Evolutionary conservation across 768 basidiomycete species (phyloP).

Genomic region (Tubosaeta sp.): DNA sequence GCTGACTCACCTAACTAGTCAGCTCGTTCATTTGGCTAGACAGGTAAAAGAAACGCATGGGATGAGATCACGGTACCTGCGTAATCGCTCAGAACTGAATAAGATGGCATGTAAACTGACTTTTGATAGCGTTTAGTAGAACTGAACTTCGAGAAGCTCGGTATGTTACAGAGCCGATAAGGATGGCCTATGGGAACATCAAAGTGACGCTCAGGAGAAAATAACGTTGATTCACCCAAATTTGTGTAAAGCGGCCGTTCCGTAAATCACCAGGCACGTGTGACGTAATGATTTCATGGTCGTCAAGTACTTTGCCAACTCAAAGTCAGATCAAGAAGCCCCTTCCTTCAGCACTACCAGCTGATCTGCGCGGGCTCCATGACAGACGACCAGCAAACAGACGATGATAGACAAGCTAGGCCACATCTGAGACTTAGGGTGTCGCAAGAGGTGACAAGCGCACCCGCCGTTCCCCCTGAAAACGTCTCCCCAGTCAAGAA

Average conservation of each 20-base stretch:
- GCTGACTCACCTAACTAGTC: background rate
- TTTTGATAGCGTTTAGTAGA: too few relatives aligned
- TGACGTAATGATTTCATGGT: background rate
- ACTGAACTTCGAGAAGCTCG: too few relatives aligned
- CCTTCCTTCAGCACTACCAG: background rate
- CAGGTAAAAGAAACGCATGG: too few relatives aligned
- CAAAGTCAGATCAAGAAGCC: background rate
- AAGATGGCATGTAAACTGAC: too few relatives aligned
- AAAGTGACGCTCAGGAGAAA: background rate
- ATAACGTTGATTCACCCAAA: background rate
- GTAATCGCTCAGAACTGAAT: too few relatives aligned
- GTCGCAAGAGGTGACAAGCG: background rate
- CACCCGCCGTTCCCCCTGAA: background rate
- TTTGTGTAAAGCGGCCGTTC: background rate
- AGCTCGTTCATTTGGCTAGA: too few relatives aligned
- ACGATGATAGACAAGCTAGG: background rate
- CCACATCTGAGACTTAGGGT: constrained; percentile 10
- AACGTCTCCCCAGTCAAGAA: background rate
- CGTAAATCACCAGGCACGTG: background rate
- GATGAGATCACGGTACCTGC: too few relatives aligned
- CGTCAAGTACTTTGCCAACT: too few relatives aligned
- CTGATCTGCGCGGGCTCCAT: constrained; percentile 2
- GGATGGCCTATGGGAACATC: too few relatives aligned
- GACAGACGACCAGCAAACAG: constrained; percentile 4
- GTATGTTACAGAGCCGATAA: too few relatives aligned